Conservation (phyloP, 2,329 filamentous ascomycete genomes). For the Fusarium algeriense region DNA sequence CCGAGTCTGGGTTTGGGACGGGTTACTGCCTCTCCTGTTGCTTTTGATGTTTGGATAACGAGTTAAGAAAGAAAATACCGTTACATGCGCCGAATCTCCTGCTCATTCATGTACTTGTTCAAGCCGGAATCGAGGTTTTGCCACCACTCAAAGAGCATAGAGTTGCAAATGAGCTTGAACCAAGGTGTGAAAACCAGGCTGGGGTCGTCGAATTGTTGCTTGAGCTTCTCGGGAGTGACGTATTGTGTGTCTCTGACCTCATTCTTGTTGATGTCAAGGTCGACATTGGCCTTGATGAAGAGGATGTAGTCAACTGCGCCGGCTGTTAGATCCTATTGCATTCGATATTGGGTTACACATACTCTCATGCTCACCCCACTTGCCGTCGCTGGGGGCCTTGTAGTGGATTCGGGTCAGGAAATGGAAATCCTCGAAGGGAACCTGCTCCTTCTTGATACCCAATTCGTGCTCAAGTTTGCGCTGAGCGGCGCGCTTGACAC, state of each 20-base stretch:
- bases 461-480: conserved; percentile 95
- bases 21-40: conserved; percentile 4
- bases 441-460: conserved; percentile 88
- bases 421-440: conserved; percentile 89
- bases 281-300: conserved; percentile 95
- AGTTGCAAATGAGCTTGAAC: conserved; percentile 99
- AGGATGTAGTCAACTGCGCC: conserved; percentile 93
- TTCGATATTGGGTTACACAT: conserved; percentile 54
- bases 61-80: conserved; percentile 6
- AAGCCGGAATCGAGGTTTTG: conserved; percentile 82
- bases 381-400: conserved; percentile 94
- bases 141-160: conserved; percentile 99
- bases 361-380: conserved; percentile 99
- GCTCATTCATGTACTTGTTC: conserved; percentile 88
- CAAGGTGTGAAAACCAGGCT: conserved; percentile 92
- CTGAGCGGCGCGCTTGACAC: conserved; percentile 91
- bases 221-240: conserved; percentile 84
- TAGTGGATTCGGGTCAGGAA: conserved; percentile 99
- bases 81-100: conserved; percentile 86
- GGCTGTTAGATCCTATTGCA: conserved; percentile 17
- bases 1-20: conserved; percentile 6
- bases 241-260: conserved; percentile 90
- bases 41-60: conserved; percentile 13
- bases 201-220: conserved; percentile 85
- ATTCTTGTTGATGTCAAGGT: conserved; percentile 84